These are phyloP conservation scores for Volvariella volvacea DNA, from an alignment of 1,284 basidiomycete species.

Conservation along the genomic window DNA sequence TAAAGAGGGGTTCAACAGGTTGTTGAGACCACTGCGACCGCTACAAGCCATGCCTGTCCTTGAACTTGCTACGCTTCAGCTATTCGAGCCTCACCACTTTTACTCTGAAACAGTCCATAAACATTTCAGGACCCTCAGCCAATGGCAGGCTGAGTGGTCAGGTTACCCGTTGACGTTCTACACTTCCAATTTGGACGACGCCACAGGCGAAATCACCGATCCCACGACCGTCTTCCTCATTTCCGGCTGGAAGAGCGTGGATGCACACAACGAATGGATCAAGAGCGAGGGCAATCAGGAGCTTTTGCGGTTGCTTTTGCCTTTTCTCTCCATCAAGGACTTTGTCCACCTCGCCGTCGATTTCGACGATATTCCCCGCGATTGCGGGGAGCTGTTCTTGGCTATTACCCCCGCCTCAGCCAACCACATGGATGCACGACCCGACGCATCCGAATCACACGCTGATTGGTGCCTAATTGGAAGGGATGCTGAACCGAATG, in stretches of 20 bases:
- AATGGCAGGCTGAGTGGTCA: slow-evolving; percentile 31
- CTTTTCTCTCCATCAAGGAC: slow-evolving; percentile 25
- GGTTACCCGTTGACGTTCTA: slow-evolving; percentile 33
- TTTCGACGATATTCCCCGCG: slow-evolving; percentile 22
- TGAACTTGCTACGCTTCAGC: slow-evolving; percentile 25
- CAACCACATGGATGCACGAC: too few species aligned
- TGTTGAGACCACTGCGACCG: too few species aligned
- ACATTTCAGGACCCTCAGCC: slow-evolving; percentile 19
- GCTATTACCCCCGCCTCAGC: too few species aligned
- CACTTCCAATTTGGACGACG: slow-evolving; percentile 14
- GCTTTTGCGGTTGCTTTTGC: slow-evolving; percentile 23
- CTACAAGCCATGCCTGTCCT: slow-evolving; percentile 29
- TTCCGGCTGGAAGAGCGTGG: slow-evolving; percentile 36
- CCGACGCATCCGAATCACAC: too few species aligned
- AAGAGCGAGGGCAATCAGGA: slow-evolving; percentile 31
- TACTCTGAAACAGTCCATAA: slow-evolving; percentile 15
- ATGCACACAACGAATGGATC: slow-evolving; percentile 37
- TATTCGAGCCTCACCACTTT: slow-evolving; percentile 19
- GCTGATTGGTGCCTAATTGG: too few species aligned
- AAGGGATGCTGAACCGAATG: too few species aligned
- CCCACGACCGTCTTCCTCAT: slow-evolving; percentile 28
- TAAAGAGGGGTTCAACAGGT: neutral
- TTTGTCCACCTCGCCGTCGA: slow-evolving; percentile 34
- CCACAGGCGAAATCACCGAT: too few species aligned
- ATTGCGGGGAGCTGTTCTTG: slow-evolving; percentile 1